Percentiles rank a stretch among this genome's conserved stretches.
Conservation (phyloP, 768 basidiomycete genomes). For the Pleurotus djamor region DNA sequence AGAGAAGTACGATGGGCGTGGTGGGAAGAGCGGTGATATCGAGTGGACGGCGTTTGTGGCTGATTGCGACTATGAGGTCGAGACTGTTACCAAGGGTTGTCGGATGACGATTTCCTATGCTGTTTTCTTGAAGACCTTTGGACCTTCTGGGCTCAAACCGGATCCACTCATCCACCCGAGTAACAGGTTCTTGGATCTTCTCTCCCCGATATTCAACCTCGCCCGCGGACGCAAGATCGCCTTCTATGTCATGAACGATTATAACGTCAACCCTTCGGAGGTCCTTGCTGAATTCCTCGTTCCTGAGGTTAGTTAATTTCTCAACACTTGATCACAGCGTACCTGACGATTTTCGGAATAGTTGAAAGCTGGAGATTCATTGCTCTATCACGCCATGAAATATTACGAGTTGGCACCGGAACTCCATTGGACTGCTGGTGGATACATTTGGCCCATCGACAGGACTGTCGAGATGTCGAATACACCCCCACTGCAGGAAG, state of each 20-base stretch:
- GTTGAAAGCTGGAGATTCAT: slow-evolving; percentile 76
- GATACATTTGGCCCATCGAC: slow-evolving; percentile 79
- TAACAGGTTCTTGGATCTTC: slow-evolving; percentile 68
- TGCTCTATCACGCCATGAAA: slow-evolving; percentile 76
- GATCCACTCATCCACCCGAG: slow-evolving; percentile 72
- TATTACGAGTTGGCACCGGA: slow-evolving; percentile 73
- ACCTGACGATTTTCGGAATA: slow-evolving; percentile 19
- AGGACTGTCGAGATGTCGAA: slow-evolving; percentile 52
- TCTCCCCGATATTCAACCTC: slow-evolving; percentile 71
- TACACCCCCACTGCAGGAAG: slow-evolving; percentile 12
- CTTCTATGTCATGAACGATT: slow-evolving; percentile 69
- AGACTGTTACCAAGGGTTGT: slow-evolving; percentile 69
- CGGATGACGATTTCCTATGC: slow-evolving; percentile 70
- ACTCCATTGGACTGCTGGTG: slow-evolving; percentile 80
- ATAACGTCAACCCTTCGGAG: slow-evolving; percentile 69
- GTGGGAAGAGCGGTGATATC: slow-evolving; percentile 62
- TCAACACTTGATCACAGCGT: background rate
- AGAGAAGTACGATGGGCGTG: slow-evolving; percentile 63
- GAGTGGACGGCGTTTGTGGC: slow-evolving; percentile 79
- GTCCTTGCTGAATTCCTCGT: slow-evolving; percentile 68
- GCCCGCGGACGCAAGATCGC: slow-evolving; percentile 71
- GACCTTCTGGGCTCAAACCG: slow-evolving; percentile 44
- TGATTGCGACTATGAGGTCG: slow-evolving; percentile 76
- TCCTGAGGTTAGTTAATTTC: slow-evolving; percentile 46
- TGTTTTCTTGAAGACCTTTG: slow-evolving; percentile 68